Conservation (phyloP, 164 flowering plant genomes). For the Litsea cubeba region DNA sequence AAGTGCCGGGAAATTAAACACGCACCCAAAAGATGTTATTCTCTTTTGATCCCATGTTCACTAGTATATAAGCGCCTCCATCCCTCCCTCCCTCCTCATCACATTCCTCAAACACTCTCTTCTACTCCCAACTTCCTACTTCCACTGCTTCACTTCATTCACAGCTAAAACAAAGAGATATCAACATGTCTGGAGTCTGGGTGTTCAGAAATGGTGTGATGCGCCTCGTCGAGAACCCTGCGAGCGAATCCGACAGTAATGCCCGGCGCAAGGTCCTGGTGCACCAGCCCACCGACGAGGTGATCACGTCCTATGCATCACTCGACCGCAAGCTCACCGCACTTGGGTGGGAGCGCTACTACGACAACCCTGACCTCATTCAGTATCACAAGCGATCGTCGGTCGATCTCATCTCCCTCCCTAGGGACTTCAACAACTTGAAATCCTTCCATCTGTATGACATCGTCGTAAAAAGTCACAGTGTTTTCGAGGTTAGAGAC, state of each 20-base stretch:
- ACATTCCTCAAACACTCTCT: not conserved
- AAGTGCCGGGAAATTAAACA: not conserved
- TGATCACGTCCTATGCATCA: slow-evolving; percentile 39
- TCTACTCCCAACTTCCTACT: not conserved
- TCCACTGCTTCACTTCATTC: not conserved
- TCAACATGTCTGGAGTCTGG: slow-evolving; percentile 91
- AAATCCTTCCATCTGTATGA: slow-evolving; percentile 59
- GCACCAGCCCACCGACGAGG: slow-evolving; percentile 41
- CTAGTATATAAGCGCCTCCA: not conserved
- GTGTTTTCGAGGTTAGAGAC: slow-evolving; percentile 55
- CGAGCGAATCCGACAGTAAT: slow-evolving; percentile 21
- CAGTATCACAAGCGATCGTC: slow-evolving; percentile 61
- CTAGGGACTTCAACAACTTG: slow-evolving; percentile 55
- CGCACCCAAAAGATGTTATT: not conserved
- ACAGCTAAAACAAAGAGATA: not conserved
- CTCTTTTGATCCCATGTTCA: not conserved
- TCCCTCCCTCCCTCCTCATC: not conserved
- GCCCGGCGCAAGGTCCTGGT: slow-evolving; percentile 38
- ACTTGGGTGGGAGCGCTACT: slow-evolving; percentile 72
- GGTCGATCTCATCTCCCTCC: slow-evolving; percentile 65
- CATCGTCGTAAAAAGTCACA: slow-evolving; percentile 60
- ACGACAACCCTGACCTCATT: slow-evolving; percentile 44
- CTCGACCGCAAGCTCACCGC: slow-evolving; percentile 39
- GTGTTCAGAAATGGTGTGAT: slow-evolving; percentile 74
- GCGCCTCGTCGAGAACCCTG: slow-evolving; percentile 63